phyloP scores from a whole-genome alignment of 768 basidiomycete genomes.

The Boletus rubescentipes region DNA sequence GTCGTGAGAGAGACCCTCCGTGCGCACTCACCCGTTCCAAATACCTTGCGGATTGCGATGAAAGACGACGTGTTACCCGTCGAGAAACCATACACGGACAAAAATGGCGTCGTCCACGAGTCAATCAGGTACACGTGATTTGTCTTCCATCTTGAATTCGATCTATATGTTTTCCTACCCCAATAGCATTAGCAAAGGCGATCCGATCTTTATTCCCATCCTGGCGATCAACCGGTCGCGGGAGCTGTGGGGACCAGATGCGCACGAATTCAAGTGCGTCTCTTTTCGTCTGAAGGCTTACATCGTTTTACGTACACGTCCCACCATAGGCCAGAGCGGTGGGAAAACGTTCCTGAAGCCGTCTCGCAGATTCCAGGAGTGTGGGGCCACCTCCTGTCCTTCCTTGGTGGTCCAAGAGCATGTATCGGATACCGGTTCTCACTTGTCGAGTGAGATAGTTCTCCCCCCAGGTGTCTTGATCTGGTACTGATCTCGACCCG shows the following conservation, averaged over 20 bases:
- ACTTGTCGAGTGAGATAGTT: conserved; percentile 47
- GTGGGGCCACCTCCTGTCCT: conserved; percentile 58
- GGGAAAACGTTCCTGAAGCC: conserved; percentile 49
- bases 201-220: conserved; percentile 53
- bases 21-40: conserved; percentile 45
- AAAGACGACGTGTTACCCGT: conserved; percentile 57
- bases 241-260: conserved; percentile 63
- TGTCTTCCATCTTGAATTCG: not conserved
- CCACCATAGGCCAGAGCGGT: conserved; percentile 58
- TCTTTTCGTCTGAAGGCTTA: not conserved
- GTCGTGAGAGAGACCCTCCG: conserved; percentile 63
- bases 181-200: conserved; percentile 42
- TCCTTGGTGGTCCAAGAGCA: conserved; percentile 61
- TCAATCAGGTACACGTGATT: conserved; percentile 34
- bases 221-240: conserved; percentile 50
- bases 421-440: conserved; percentile 73
- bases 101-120: conserved; percentile 39
- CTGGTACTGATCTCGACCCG: not conserved
- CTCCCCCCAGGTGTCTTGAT: too few species aligned
- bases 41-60: conserved; percentile 43
- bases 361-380: conserved; percentile 53
- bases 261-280: conserved; percentile 55
- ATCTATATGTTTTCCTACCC: not conserved
- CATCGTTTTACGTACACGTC: not conserved
- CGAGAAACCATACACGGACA: conserved; percentile 43